Base-by-base conservation (phyloP, 1,139 yeast species). In the Diutina pseudorugosa region DNA sequence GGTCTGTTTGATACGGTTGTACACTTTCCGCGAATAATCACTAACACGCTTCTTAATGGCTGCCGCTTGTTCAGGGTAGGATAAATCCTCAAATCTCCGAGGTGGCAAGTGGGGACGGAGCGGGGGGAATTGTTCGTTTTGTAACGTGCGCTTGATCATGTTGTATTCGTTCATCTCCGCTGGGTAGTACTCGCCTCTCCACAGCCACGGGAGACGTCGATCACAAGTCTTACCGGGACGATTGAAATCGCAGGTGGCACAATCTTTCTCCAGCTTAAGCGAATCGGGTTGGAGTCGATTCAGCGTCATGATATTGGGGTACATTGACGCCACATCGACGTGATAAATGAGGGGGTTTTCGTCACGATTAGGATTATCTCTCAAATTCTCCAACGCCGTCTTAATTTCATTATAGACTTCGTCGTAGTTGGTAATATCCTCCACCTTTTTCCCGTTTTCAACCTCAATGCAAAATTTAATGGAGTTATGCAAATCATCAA, bases 261-360 rank as follows among this genome's bases (percentile, higher is more conserved):
- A 94, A 61, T 90, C 96, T 60, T 89, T 89, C 63, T 93, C 98
- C 0, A 85, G 73, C 60, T 93, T 91, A 90, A 94, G 93, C 1
- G 98, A 91, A 67, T 94, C 99, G 0, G 99, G 99, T 65, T 94
- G 99, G 53, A 94, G 73, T 63, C 99, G 81, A 68, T 94, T 94
- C 0, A 98, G 87, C 3, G 96, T 89, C 98, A 94, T 94, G 62
- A 94, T 94, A 64, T 94, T 93, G 3, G 99, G 99, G 63, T 94
- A 94, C 99, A 94, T 94, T 0, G 98, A 93, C 0, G 99, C 98
- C 53, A 94, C 99, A 72, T 94, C 99, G 45, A 94, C 96, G 65
- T 94, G 99, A 62, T 94, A 94, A 58, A 94, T 94, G 43, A 88
- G 73, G 0, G 99, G 99, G 8, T 72, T 72, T 61, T 93, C 98